Conservation (phyloP, 306 rosid genomes). For the barrel medic (Medicago truncatula) region MtrunA17r5.0-ANR NC_053046.1:8056001-8056500, state of each 20-base stretch:
- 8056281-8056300: too few relatives aligned
- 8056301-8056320: conserved; percentile 22
- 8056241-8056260: too few relatives aligned
- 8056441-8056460: background rate
- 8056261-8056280: too few relatives aligned
- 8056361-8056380: conserved; percentile 5
- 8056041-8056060: too few relatives aligned
- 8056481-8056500: conserved; percentile 9
- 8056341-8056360: conserved; percentile 47
- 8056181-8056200: background rate
- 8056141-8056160: too few relatives aligned
- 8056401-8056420: conserved; percentile 42
- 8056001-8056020: too few relatives aligned
- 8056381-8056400: conserved; percentile 28
- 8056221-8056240: too few relatives aligned
- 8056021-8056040: too few relatives aligned
- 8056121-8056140: too few relatives aligned
- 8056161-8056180: background rate
- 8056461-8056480: conserved; percentile 8
- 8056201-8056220: background rate
- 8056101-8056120: too few relatives aligned
- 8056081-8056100: too few relatives aligned
- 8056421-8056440: background rate
- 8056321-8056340: conserved; percentile 26
- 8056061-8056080: too few relatives aligned